Evolutionary conservation across 1,284 basidiomycete species (phyloP).

Genomic region (Cutaneotrichosporon sp.): DNA sequence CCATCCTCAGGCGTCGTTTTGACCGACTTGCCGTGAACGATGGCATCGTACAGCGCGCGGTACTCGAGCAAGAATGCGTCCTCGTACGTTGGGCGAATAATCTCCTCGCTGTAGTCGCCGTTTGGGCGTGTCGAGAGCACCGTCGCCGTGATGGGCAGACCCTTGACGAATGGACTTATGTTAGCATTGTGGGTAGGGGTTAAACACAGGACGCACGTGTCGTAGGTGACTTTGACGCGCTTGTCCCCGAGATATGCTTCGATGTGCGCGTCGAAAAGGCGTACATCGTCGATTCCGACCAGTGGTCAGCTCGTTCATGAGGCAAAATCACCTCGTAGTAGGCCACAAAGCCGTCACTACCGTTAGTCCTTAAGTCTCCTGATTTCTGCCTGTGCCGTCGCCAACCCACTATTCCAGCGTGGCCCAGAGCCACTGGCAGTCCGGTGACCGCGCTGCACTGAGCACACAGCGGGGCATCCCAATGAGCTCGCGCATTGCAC

Average conservation of each 20-base stretch:
- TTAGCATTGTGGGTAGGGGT: too few relatives aligned
- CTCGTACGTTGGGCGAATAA: slow-evolving; percentile 45
- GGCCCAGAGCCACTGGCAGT: slow-evolving; percentile 10
- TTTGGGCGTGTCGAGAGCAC: slow-evolving; percentile 35
- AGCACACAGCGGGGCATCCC: slow-evolving; percentile 43
- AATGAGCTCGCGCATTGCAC: slow-evolving; percentile 49
- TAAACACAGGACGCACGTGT: slow-evolving; percentile 48
- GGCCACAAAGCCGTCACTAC: slow-evolving; percentile 31
- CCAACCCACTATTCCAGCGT: slow-evolving; percentile 14
- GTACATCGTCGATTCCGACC: slow-evolving; percentile 44
- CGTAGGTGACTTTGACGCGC: slow-evolving; percentile 47
- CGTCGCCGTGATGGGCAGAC: slow-evolving; percentile 45
- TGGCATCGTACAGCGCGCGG: slow-evolving; percentile 33
- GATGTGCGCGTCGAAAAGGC: slow-evolving; percentile 49
- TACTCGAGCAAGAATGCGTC: slow-evolving; percentile 49
- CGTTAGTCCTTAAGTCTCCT: too few relatives aligned
- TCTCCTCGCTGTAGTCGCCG: slow-evolving; percentile 37
- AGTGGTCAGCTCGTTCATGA: neutral
- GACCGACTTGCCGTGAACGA: slow-evolving; percentile 32
- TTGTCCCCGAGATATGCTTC: slow-evolving; percentile 49
- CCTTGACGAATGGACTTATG: slow-evolving; percentile 48
- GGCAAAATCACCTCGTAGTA: slow-evolving; percentile 36
- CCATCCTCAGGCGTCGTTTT: slow-evolving; percentile 37
- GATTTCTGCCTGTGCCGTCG: too few relatives aligned
- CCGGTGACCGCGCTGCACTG: slow-evolving; percentile 23